These are phyloP conservation scores for Ramularia collo-cygni DNA, from an alignment of 2,329 filamentous ascomycete species.

Conservation along the genomic window DNA sequence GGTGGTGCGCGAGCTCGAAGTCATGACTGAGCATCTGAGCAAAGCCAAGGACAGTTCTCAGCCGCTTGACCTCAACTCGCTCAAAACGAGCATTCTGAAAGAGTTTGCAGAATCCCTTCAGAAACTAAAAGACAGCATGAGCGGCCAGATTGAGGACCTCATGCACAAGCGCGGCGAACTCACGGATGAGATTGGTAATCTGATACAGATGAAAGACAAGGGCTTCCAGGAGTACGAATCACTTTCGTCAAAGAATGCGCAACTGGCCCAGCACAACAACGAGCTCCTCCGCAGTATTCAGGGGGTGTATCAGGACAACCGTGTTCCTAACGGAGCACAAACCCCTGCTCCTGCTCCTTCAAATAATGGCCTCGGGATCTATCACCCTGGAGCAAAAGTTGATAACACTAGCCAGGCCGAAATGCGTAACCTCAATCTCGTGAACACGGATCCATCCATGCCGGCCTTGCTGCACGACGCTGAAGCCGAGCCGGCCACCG, in stretches of 20 bases:
- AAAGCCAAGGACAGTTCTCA: constrained; percentile 75
- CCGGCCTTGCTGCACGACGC: constrained; percentile 47
- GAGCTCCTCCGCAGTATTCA: constrained; percentile 92
- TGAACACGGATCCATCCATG: constrained; percentile 31
- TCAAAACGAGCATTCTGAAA: constrained; percentile 55
- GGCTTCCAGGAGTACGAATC: constrained; percentile 94
- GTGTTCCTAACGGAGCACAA: constrained; percentile 31
- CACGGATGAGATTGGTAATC: constrained; percentile 74
- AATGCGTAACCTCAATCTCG: constrained; percentile 38
- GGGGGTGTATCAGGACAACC: constrained; percentile 77
- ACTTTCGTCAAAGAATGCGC: constrained; percentile 86
- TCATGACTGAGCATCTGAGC: constrained; percentile 81
- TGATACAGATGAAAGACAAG: constrained; percentile 82
- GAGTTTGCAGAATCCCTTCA: constrained; percentile 58
- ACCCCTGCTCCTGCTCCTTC: constrained; percentile 20
- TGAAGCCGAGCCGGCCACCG: constrained; percentile 55
- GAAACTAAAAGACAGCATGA: constrained; percentile 72
- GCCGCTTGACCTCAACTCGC: constrained; percentile 68
- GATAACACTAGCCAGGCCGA: constrained; percentile 18
- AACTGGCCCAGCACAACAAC: constrained; percentile 91
- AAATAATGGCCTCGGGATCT: constrained; percentile 59
- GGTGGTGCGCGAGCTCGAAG: constrained; percentile 84
- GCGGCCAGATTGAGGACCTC: constrained; percentile 72
- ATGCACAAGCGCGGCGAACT: constrained; percentile 80
- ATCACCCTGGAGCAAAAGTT: constrained; percentile 27